A percentile compares a stretch with the other conserved stretches of the same genome.
Evolutionary conservation across 805 yeast genomes (phyloP).

Genomic region (Teunomyces kruisii): DNA sequence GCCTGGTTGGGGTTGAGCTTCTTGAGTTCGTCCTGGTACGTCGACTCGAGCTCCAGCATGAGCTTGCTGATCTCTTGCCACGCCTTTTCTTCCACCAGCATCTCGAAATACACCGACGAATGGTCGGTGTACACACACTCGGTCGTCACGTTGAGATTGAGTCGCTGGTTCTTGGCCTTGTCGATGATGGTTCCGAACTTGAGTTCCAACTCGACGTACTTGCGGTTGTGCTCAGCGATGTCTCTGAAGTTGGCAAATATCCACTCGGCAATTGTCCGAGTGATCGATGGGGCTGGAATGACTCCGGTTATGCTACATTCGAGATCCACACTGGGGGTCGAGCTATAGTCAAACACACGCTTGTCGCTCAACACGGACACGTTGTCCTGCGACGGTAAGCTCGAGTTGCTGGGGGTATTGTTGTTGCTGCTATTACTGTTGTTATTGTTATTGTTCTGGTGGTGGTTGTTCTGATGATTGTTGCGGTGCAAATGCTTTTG

Average conservation of each 20-base stretch:
- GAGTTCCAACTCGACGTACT: conserved; percentile 65
- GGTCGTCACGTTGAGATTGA: conserved; percentile 64
- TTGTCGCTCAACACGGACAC: conserved; percentile 6
- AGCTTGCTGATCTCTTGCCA: conserved; percentile 57
- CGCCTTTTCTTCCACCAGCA: conserved; percentile 64
- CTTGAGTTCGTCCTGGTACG: conserved; percentile 42
- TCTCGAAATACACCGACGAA: conserved; percentile 56
- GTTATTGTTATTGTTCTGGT: neutral
- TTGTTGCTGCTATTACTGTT: neutral
- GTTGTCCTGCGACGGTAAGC: too few species aligned
- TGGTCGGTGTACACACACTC: conserved; percentile 63
- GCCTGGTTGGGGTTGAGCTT: conserved; percentile 12
- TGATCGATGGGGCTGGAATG: conserved; percentile 76
- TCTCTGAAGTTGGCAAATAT: conserved; percentile 76
- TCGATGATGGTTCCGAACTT: conserved; percentile 73
- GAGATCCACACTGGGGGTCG: conserved; percentile 35
- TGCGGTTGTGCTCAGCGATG: conserved; percentile 54
- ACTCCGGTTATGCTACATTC: conserved; percentile 67
- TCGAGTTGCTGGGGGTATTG: neutral
- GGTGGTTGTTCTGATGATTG: neutral
- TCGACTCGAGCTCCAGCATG: conserved; percentile 53
- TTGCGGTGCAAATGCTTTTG: conserved; percentile 1
- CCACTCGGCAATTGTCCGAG: conserved; percentile 85
- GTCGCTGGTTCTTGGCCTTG: conserved; percentile 58
- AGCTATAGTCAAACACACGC: conserved; percentile 29